Evolutionary conservation across 2,329 filamentous ascomycete species (phyloP), one percentile per base, ranked within the genome.

Genomic region (Aspergillus hortae): DNA sequence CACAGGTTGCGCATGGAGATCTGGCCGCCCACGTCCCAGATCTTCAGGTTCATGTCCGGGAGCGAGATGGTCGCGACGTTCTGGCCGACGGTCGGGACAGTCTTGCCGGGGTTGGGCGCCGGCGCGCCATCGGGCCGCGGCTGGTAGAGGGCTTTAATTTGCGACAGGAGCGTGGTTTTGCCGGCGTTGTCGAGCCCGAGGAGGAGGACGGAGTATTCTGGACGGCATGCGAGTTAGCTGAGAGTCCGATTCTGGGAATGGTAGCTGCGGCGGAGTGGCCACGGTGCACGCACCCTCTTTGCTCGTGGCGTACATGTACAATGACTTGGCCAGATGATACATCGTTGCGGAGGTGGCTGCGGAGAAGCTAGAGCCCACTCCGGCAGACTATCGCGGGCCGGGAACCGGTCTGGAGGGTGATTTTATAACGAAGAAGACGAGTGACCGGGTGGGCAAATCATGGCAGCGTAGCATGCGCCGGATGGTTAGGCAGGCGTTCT

Each of bases 11-110:
- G 87, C 67, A 99, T 82, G 25, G 84, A 88, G 67, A 94, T 85
- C 73, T 99, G 94, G 6, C 94, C 94, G 58, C 94, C 94, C 1
- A 99, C 90, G 69, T 99, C 94, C 94, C 94, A 97, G 64, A 99
- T 88, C 78, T 96, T 96, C 67, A 99, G 80, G 78, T 97, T 96
- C 84, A 96, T 92, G 71, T 96, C 90, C 14, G 90, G 88, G 21
- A 97, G 81, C 19, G 88, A 85, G 68, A 99, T 89, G 44, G 92
- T 94, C 56, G 90, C 89, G 58, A 97, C 92, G 74, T 97, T 97
- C 72, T 97, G 94, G 59, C 94, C 94, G 63, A 97, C 92, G 17
- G 94, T 99, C 25, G 94, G 94, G 6, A 97, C 92, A 42, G 92
- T 96, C 70, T 94, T 92, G 61, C 84, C 78, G 56, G 92, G 66